A percentile compares a stretch with the other conserved stretches of the same genome.
phyloP scores from a whole-genome alignment of 306 rosid genomes.

The Pyrus bretschneideri region DNA sequence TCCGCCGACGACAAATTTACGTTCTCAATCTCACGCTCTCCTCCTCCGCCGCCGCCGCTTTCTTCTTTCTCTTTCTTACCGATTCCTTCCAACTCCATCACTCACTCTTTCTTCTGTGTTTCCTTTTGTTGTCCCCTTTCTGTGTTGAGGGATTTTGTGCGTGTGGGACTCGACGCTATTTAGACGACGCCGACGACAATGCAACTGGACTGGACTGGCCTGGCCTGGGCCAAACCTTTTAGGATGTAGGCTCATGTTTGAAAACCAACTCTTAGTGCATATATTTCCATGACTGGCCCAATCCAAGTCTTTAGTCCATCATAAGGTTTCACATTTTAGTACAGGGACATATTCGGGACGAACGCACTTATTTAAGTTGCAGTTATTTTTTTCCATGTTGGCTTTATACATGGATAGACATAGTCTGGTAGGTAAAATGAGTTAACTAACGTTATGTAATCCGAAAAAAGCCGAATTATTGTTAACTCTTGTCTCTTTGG shows the following conservation, averaged over 20 bases:
- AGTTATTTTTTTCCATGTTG: no score
- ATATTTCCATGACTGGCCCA: background rate
- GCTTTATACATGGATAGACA: no score
- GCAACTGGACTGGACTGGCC: background rate
- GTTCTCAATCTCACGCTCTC: slow-evolving; percentile 12
- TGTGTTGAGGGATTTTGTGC: background rate
- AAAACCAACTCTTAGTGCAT: no score
- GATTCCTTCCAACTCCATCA: slow-evolving; percentile 3
- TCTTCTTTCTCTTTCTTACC: slow-evolving; percentile 18
- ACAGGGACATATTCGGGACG: no score
- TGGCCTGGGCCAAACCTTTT: no score
- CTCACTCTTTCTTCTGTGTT: background rate
- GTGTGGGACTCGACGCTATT: no score
- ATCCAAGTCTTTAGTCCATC: background rate
- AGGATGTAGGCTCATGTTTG: background rate
- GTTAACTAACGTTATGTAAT: no score
- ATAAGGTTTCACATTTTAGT: no score
- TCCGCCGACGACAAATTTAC: slow-evolving; percentile 39
- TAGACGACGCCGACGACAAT: background rate
- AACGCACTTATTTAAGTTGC: no score
- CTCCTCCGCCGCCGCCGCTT: slow-evolving; percentile 17
- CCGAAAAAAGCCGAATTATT: no score
- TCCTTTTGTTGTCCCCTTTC: background rate
- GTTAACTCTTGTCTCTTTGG: no score
- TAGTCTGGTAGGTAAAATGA: no score